Base-by-base conservation (phyloP, 2,329 filamentous ascomycete species). In the Ampelomyces quisqualis region DNA sequence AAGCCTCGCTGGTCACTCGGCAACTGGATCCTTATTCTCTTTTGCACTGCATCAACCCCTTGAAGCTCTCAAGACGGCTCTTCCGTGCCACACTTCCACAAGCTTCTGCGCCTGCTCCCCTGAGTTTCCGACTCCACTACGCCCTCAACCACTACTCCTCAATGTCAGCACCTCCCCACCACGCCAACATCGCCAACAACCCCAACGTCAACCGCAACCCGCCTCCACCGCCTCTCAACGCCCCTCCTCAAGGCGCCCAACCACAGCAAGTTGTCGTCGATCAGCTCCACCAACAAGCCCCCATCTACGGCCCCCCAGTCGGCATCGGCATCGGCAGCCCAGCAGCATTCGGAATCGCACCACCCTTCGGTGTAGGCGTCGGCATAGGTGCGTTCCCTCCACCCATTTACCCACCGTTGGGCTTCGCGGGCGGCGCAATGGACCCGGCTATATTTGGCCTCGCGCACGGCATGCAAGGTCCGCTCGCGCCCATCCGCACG, bases 201-300 rank as follows among this genome's bases (percentile, higher is more conserved):
- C 61, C 62, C 11, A 64, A 62, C 44, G 61, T 67, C 42, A 61
- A 61, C 45, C 63, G 57, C 44, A 59, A 62, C 5, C 54, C 60
- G 4, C 59, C 59, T 2, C 64, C 64, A 8, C 57, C 60, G 4
- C 55, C 59, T 5, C 40, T 59, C 14, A 50, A 53, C 42, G 48
- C 41, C 7, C 39, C 43, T n/a, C 47, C 47, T 1, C 44, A 22
- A 8, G 47, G 40, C 17, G 35, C 41, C 26, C 48, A 47, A 18
- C 45, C 43, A 24, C 24, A 19, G 8, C 51, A 52, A 33, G 43
- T 56, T 20, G 35, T 60, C n/a, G 43, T 50, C 34, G 49, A 58
- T 28, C 52, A 58, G 14, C 53, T 54, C 11, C 51, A 58, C 13
- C 54, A 58, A n/a, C 42, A 49, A 23, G 46, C 49, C n/a, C 53